A percentile compares a stretch with the other conserved stretches of the same genome.
Evolutionary conservation across 768 basidiomycete genomes (phyloP).

Genomic region (Agaricus subrufescens): DNA sequence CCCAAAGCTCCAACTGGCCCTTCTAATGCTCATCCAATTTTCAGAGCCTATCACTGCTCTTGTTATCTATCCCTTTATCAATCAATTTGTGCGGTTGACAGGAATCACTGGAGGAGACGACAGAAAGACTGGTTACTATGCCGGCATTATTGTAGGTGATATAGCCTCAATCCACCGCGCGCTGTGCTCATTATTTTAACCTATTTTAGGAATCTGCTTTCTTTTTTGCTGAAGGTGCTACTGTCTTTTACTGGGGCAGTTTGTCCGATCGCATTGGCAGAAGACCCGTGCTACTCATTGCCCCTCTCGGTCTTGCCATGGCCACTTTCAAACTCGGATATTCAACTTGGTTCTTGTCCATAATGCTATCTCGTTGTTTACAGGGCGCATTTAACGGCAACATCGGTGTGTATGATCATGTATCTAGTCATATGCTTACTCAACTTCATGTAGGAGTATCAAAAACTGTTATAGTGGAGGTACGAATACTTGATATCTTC

Average conservation of each 20-base stretch:
- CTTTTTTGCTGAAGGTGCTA: slow-evolving; percentile 37
- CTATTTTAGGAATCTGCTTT: slow-evolving; percentile 35
- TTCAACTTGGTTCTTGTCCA: slow-evolving; percentile 31
- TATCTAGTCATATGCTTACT: not conserved
- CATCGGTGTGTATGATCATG: slow-evolving; percentile 13
- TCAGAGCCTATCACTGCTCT: slow-evolving; percentile 39
- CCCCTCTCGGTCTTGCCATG: slow-evolving; percentile 33
- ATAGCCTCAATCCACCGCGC: not conserved
- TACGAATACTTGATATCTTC: slow-evolving; percentile 8
- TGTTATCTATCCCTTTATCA: slow-evolving; percentile 44
- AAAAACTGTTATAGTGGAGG: slow-evolving; percentile 44
- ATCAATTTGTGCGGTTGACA: slow-evolving; percentile 39
- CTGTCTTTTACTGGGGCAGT: slow-evolving; percentile 41
- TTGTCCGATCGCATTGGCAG: slow-evolving; percentile 40
- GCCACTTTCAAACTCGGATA: slow-evolving; percentile 38
- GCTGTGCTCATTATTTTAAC: not conserved
- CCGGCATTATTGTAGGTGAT: slow-evolving; percentile 37
- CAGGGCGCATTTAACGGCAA: slow-evolving; percentile 39
- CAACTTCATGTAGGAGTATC: slow-evolving; percentile 28
- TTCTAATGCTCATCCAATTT: slow-evolving; percentile 34
- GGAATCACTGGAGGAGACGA: slow-evolving; percentile 41
- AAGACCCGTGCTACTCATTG: slow-evolving; percentile 37
- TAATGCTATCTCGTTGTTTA: slow-evolving; percentile 22
- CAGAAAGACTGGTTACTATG: slow-evolving; percentile 42
- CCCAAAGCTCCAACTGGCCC: slow-evolving; percentile 34